phyloP scores from a whole-genome alignment of 805 yeast genomes.

The Suhomyces sp. region DNA sequence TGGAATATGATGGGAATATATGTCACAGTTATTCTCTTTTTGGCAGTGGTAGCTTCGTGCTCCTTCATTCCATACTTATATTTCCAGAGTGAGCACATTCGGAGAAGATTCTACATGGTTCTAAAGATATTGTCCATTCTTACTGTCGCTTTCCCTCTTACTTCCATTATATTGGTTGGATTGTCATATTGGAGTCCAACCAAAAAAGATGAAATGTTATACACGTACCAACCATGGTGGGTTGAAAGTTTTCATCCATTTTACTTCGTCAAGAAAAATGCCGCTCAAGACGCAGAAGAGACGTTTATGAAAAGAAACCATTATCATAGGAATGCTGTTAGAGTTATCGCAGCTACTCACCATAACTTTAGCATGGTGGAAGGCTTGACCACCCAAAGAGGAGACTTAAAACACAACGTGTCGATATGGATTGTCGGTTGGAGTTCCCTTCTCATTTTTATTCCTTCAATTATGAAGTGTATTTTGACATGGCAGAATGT shows the following conservation, averaged over 20 bases:
- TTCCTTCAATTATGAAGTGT: constrained; percentile 51
- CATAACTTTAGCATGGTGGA: constrained; percentile 38
- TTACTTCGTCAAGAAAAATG: constrained; percentile 58
- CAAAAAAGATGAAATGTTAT: constrained; percentile 45
- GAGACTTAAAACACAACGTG: constrained; percentile 47
- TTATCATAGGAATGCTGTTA: constrained; percentile 47
- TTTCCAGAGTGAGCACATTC: constrained; percentile 45
- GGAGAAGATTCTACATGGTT: constrained; percentile 46
- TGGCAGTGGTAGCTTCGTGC: constrained; percentile 66
- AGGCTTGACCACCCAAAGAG: constrained; percentile 40
- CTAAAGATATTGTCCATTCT: constrained; percentile 31
- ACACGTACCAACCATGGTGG: constrained; percentile 79
- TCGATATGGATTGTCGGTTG: constrained; percentile 47
- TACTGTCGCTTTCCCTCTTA: constrained; percentile 46
- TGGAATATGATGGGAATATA: constrained; percentile 49
- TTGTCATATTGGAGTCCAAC: constrained; percentile 61
- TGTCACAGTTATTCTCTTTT: constrained; percentile 52
- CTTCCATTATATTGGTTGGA: constrained; percentile 49
- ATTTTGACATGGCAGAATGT: constrained; percentile 42
- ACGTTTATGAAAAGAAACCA: constrained; percentile 49
- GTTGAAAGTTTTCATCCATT: constrained; percentile 59
- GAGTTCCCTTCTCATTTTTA: constrained; percentile 49
- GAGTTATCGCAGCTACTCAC: constrained; percentile 61
- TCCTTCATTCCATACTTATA: constrained; percentile 60
- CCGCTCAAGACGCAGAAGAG: constrained; percentile 49